Base-by-base conservation (phyloP, 1,284 basidiomycete genomes). In the Porodaedalea pini region DNA sequence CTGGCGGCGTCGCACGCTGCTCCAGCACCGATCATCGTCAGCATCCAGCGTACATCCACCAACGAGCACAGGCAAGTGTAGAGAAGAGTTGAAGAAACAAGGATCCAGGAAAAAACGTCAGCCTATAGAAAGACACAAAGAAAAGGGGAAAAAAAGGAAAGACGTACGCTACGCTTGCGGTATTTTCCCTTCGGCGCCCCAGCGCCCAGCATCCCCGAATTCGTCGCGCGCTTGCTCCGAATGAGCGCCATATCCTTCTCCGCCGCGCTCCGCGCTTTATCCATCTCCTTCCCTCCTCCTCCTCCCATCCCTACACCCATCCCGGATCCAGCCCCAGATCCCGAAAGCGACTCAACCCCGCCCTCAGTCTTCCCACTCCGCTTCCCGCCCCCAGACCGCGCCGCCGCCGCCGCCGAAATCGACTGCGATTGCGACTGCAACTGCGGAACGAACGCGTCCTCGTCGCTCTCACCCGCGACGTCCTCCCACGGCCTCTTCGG, bases 231-330 rank as follows among this genome's bases (percentile, higher is more conserved):
- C 69, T 90, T 90, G 29, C 76, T 83, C 11, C 88, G 81, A 62
- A 90, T 90, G 58, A 87, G 77, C 61, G 87, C 86, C 88, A 90
- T 90, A 64, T 90, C 88, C 60, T 85, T 80, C 68, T 90, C 85
- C 7, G 88, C 88, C 0, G 81, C 85, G 2, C 79, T 74, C 63
- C 81, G 80, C 25, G 68, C 51, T 21, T 43, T 43, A 29, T 29
- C 45, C 45, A 17, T 31, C 27, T 31, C 68, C 58, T 73, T 73
- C 49, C 68, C 66, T 21, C 63, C 67, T 21, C 19, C 40, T 21
- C 40, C n/a, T 21, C 2, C 40, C 23, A 17, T 13, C 5, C 45
- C 27, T 29, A 15, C 45, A 11, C 5, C 17, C 13, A 15, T 13
- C 25, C 25, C 25, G 4, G 45, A 15, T 34, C 32, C 13, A 6